A percentile compares a stretch with the other conserved stretches of the same genome.
These are phyloP conservation scores for Auriscalpium microsporum DNA, from an alignment of 768 basidiomycete species.

Conservation along the genomic window DNA sequence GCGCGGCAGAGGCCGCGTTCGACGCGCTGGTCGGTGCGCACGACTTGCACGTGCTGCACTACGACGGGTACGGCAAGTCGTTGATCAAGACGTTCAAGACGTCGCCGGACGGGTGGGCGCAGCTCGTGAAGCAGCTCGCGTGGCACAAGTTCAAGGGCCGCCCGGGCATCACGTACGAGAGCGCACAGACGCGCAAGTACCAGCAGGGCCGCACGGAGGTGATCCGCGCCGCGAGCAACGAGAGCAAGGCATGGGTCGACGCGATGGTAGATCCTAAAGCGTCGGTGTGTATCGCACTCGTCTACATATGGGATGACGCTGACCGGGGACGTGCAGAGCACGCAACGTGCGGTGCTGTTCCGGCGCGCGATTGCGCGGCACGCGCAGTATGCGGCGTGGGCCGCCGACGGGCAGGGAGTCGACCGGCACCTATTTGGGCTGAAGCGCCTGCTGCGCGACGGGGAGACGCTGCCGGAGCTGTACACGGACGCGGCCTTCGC, in stretches of 20 bases:
- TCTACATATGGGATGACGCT: background rate
- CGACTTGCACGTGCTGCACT: constrained; percentile 44
- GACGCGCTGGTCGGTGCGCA: constrained; percentile 69
- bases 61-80: constrained; percentile 66
- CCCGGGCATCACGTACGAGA: constrained; percentile 85
- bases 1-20: constrained; percentile 56
- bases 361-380: constrained; percentile 73
- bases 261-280: constrained; percentile 65
- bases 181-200: constrained; percentile 89
- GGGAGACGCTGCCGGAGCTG: constrained; percentile 64
- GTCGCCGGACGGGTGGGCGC: constrained; percentile 92
- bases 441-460: constrained; percentile 68
- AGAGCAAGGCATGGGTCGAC: constrained; percentile 80
- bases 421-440: constrained; percentile 94
- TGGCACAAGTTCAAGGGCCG: constrained; percentile 78
- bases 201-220: constrained; percentile 91
- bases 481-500: constrained; percentile 67
- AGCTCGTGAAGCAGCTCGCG: constrained; percentile 93
- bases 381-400: constrained; percentile 81
- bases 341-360: constrained; percentile 58
- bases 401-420: constrained; percentile 89
- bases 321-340: constrained; percentile 30
- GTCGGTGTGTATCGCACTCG: constrained; percentile 32
- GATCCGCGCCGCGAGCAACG: constrained; percentile 75
- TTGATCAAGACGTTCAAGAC: constrained; percentile 73